A percentile compares a stretch with the other conserved stretches of the same genome.
These are phyloP conservation scores for Dissoconium aciculare DNA, from an alignment of 2,329 filamentous ascomycete genomes.

Conservation along the genomic window DNA sequence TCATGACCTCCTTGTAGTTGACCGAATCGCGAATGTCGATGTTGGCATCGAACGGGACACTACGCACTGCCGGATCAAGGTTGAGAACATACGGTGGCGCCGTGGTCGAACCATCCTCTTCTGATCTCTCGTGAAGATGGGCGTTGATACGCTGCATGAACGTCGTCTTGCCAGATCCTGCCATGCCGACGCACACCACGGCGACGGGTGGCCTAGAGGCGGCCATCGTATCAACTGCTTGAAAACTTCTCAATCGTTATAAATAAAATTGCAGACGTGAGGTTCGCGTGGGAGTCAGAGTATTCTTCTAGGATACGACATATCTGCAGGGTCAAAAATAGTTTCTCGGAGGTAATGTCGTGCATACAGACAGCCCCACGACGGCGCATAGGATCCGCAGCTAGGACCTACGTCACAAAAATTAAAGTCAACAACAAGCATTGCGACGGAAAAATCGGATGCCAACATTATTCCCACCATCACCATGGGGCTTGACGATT, in stretches of 20 bases:
- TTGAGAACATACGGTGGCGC: conserved; percentile 89
- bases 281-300: too few species aligned
- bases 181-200: conserved; percentile 95
- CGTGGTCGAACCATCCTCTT: conserved; percentile 34
- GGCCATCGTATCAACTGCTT: conserved; percentile 12
- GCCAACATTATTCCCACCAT: conserved; percentile 1
- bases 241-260: too few species aligned
- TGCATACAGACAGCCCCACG: too few species aligned
- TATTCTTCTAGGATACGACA: too few species aligned
- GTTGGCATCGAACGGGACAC: conserved; percentile 84
- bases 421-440: too few species aligned
- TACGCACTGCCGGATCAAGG: conserved; percentile 80
- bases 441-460: too few species aligned
- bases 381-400: neutral
- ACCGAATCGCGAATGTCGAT: conserved; percentile 98
- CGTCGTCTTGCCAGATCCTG: conserved; percentile 96
- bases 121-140: conserved; percentile 52
- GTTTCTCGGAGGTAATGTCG: too few species aligned
- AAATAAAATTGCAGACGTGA: too few species aligned
- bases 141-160: conserved; percentile 99
- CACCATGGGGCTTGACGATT: conserved; percentile 55
- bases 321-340: too few species aligned
- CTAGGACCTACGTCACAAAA: neutral
- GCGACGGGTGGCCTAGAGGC: conserved; percentile 44
- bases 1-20: conserved; percentile 99